phyloP scores from a whole-genome alignment of 148 eudicot genomes.

The Heliamphora exappendiculata region DNA sequence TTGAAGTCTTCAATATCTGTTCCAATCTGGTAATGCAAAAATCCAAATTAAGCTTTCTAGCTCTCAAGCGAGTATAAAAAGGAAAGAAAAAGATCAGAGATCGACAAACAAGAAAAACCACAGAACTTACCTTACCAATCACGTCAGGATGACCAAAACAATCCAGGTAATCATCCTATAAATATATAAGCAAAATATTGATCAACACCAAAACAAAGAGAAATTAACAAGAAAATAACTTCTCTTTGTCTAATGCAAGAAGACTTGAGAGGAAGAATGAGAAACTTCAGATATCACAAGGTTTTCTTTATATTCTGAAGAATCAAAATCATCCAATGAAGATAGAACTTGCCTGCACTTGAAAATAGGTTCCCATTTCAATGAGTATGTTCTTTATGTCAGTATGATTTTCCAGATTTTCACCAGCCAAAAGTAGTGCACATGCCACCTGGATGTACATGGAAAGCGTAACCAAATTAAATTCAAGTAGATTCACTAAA shows the following conservation, averaged over 20 bases:
- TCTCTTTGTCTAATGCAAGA: conserved; percentile 1
- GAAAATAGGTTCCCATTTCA: conserved; percentile 71
- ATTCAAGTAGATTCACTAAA: neutral
- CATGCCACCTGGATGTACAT: conserved; percentile 59
- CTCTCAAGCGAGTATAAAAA: neutral
- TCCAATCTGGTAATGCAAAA: conserved; percentile 49
- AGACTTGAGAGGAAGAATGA: neutral
- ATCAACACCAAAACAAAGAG: neutral
- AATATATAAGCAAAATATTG: neutral
- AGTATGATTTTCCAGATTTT: conserved; percentile 61
- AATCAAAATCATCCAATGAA: neutral
- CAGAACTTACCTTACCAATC: conserved; percentile 60
- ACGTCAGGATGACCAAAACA: conserved; percentile 62
- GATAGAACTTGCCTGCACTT: conserved; percentile 55
- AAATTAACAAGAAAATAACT: neutral
- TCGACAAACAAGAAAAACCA: neutral
- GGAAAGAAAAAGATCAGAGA: neutral
- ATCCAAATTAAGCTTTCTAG: conserved; percentile 1
- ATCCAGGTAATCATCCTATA: conserved; percentile 77
- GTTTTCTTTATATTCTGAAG: too few species aligned
- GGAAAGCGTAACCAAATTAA: neutral
- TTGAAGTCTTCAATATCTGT: conserved; percentile 82
- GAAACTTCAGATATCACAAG: neutral
- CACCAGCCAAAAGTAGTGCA: conserved; percentile 71
- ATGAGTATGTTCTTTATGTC: conserved; percentile 47